These are phyloP conservation scores for Ephemerocybe angulata DNA, from an alignment of 768 basidiomycete genomes.

Conservation along the genomic window DNA sequence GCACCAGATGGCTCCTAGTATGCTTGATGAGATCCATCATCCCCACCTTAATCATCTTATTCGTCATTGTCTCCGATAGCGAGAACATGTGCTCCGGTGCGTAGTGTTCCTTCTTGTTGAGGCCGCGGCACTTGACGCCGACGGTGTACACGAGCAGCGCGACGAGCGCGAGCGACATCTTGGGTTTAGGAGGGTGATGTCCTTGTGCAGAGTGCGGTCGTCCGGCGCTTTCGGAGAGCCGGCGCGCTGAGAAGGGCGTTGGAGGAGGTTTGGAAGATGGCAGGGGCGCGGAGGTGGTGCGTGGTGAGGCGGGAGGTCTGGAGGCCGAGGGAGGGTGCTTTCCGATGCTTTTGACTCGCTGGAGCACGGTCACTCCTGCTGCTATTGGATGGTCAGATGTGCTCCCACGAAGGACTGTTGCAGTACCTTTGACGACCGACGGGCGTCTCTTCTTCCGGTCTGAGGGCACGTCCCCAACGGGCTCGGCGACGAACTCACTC, in stretches of 20 bases:
- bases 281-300: neutral
- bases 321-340: neutral
- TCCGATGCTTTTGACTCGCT: constrained; percentile 16
- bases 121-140: constrained; percentile 90
- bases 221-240: constrained; percentile 5
- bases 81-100: constrained; percentile 88
- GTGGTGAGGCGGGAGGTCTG: constrained; percentile 1
- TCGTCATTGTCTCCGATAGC: constrained; percentile 80
- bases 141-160: constrained; percentile 91
- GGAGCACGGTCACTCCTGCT: constrained; percentile 12
- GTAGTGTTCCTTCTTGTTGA: constrained; percentile 85
- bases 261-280: constrained; percentile 5
- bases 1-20: constrained; percentile 77
- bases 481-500: constrained; percentile 17
- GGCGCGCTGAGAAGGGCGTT: constrained; percentile 7
- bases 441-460: constrained; percentile 9
- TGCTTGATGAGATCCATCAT: constrained; percentile 86
- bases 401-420: too few relatives aligned
- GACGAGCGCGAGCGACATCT: constrained; percentile 72
- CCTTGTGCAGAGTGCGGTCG: too few relatives aligned
- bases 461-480: neutral
- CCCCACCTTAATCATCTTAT: constrained; percentile 64
- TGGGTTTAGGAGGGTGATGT: constrained; percentile 44
- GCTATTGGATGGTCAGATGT: constrained; percentile 26
- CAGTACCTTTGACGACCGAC: neutral